Evolutionary conservation across 148 eudicot genomes (phyloP), one percentile per base, ranked within the genome.

Genomic region (Heliamphora exappendiculata): DNA sequence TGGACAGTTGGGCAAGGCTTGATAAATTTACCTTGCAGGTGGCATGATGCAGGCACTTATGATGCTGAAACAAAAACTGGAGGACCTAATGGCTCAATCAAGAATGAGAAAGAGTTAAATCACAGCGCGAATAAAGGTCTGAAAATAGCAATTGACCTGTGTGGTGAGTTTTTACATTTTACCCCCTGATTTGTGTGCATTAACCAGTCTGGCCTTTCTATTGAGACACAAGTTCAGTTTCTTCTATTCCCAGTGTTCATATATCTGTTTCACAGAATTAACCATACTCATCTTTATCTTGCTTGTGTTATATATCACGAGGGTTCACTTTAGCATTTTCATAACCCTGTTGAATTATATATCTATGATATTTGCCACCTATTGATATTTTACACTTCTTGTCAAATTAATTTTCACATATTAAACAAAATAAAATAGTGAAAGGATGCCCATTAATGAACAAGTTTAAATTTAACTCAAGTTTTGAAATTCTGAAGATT

Each of bases 21-120:
- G 53, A 26, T 45, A 44, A 65, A 26, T 7, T 47, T 60, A 12
- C 24, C 37, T 67, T 70, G 77, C 83, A 91, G 97, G 83, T 94
- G 97, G 97, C 97, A 92, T 73, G 96, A 94, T 71, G 96, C 97
- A 26, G 97, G 98, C 4, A 92, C 97, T 41, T 92, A 90, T 50
- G 91, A 92, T 73, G 92, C 85, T n/a, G 85, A 82, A 73, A 79
- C 96, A 3, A 94, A 85, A 74, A 86, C 96, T n/a, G 98, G 98
- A 72, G 98, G 98, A 76, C 96, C 98, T 31, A 89, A 92, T 83
- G 97, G 96, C 33, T 94, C 98, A 3, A 90, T 94, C 59, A 90
- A 90, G 80, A 86, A 82, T 28, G 87, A 77, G 75, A 79, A 76
- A 19, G 98, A 94, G 89, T 75, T 79, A 78, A 86, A 70, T 47